These are phyloP conservation scores for Leucogyrophana mollusca DNA, from an alignment of 768 basidiomycete genomes.

Conservation along the genomic window DNA sequence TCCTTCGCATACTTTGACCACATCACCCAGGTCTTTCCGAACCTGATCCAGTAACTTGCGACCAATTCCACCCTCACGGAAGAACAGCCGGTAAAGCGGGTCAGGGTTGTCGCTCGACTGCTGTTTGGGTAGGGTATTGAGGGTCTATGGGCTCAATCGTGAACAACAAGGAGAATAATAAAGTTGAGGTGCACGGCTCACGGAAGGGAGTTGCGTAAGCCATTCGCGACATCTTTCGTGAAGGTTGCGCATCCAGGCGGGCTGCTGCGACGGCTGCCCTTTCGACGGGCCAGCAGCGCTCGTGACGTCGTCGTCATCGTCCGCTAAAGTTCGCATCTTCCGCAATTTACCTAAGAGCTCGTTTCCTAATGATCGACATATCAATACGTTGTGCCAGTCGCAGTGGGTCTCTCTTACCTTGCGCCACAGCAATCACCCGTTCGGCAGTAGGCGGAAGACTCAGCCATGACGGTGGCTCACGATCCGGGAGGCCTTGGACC, in stretches of 20 bases:
- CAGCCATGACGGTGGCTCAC: constrained; percentile 93
- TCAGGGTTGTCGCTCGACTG: constrained; percentile 65
- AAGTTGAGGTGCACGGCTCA: constrained; percentile 33
- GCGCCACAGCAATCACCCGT: constrained; percentile 84
- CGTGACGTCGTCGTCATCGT: constrained; percentile 76
- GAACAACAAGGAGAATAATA: constrained; percentile 7
- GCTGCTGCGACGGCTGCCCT: constrained; percentile 69
- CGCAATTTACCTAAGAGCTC: constrained; percentile 82
- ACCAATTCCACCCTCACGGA: constrained; percentile 82
- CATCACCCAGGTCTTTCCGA: constrained; percentile 75
- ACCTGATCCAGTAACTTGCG: constrained; percentile 76
- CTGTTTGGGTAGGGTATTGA: constrained; percentile 64
- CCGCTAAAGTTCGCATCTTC: constrained; percentile 87
- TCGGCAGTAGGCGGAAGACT: constrained; percentile 92
- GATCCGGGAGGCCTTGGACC: constrained; percentile 87
- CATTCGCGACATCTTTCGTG: constrained; percentile 83
- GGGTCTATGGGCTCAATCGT: constrained; percentile 41
- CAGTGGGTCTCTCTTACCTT: constrained; percentile 55
- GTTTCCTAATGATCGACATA: constrained; percentile 51
- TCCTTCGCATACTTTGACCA: constrained; percentile 84
- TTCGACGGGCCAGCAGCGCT: constrained; percentile 55
- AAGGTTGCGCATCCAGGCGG: constrained; percentile 92
- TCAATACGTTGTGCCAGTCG: constrained; percentile 1
- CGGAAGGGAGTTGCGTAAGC: constrained; percentile 73
- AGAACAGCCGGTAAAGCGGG: constrained; percentile 86